Conservation (phyloP, 169 alveolate species). For the Amoebophrya sp. region DNA sequence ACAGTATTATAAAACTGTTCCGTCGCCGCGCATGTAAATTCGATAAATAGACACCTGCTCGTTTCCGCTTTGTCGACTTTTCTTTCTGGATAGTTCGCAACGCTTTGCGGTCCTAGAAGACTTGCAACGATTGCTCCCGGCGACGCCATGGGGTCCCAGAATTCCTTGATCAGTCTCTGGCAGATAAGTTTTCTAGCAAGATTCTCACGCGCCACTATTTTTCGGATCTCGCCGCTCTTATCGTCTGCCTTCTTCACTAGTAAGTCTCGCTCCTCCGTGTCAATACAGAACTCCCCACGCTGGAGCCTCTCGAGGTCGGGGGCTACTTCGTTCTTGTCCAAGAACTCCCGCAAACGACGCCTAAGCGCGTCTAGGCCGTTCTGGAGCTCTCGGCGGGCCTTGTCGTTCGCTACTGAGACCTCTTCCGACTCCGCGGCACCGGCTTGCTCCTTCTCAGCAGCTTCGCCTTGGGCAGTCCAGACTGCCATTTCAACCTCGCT, state of each 20-base stretch:
- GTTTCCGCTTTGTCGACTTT: neutral
- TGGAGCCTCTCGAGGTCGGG: neutral
- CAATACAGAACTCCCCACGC: neutral
- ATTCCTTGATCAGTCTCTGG: neutral
- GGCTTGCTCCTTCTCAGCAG: neutral
- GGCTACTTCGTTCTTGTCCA: neutral
- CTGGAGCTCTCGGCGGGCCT: neutral
- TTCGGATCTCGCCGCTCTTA: neutral
- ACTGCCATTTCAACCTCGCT: neutral
- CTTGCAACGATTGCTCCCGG: neutral
- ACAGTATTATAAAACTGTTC: too few species aligned
- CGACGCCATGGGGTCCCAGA: neutral
- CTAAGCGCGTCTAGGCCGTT: neutral
- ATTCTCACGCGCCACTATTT: neutral
- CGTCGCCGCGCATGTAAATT: too few species aligned
- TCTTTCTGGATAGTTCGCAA: neutral
- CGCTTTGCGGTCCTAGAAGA: neutral
- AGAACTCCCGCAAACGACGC: neutral
- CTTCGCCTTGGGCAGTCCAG: too few species aligned
- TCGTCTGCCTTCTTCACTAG: neutral
- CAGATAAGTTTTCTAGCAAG: neutral
- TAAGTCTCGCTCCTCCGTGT: neutral
- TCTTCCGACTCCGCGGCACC: neutral
- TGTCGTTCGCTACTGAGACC: neutral
- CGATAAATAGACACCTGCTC: too few species aligned